Conservation (phyloP, 2,329 filamentous ascomycete species). For the Cyphellophora attinorum region DNA sequence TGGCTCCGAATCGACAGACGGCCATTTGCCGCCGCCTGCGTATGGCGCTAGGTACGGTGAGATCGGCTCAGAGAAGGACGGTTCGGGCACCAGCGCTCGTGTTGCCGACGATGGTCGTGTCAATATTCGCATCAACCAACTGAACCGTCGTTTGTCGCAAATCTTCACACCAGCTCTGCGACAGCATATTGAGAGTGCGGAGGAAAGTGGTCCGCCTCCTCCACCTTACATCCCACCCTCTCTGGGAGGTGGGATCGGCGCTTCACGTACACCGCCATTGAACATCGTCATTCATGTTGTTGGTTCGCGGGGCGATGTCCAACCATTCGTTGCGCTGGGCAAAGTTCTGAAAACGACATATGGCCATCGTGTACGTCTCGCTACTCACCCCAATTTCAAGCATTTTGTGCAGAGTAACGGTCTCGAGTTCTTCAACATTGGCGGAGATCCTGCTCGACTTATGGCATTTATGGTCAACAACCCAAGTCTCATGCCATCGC, state of each 20-base stretch:
- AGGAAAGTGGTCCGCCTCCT: constrained; percentile 8
- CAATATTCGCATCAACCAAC: constrained; percentile 68
- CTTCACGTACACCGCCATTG: no score
- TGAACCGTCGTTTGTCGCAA: constrained; percentile 53
- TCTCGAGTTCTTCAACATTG: constrained; percentile 67
- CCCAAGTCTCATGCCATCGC: constrained; percentile 72
- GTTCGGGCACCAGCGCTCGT: constrained; percentile 51
- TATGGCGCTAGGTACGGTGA: constrained; percentile 43
- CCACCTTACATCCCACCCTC: constrained; percentile 47
- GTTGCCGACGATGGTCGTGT: constrained; percentile 67
- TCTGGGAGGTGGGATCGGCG: no score
- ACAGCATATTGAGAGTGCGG: constrained; percentile 32
- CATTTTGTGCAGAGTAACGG: constrained; percentile 59
- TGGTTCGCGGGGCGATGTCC: constrained; percentile 48
- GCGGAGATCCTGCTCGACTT: constrained; percentile 64
- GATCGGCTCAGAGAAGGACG: constrained; percentile 50
- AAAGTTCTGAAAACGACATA: constrained; percentile 55
- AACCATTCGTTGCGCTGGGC: constrained; percentile 64
- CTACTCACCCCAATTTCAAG: constrained; percentile 62
- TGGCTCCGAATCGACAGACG: constrained; percentile 5
- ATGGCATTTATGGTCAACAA: constrained; percentile 93
- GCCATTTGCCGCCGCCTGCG: constrained; percentile 11
- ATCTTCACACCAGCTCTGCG: constrained; percentile 56
- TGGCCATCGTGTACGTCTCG: constrained; percentile 62
- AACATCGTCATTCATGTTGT: constrained; percentile 50